Evolutionary conservation across 345 rosid species (phyloP).

Genomic region (Hibiscus syriacus): DNA sequence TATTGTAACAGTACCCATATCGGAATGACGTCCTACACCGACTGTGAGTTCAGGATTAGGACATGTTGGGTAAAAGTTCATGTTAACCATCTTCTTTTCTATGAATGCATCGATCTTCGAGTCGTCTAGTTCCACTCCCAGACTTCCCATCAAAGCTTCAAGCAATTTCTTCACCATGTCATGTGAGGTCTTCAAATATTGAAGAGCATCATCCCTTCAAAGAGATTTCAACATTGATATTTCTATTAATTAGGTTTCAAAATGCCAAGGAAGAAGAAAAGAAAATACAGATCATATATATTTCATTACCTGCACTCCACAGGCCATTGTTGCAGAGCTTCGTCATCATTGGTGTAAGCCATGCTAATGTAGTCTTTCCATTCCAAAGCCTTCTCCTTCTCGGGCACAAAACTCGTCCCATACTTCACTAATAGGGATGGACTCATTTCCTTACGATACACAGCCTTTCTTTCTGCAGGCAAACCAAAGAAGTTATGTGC

Average conservation of each 20-base stretch:
- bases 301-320: too few species aligned
- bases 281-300: too few species aligned
- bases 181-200: slow-evolving; percentile 33
- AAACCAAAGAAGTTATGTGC: slow-evolving; percentile 40
- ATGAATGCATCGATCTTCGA: too few species aligned
- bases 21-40: slow-evolving; percentile 56
- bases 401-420: slow-evolving; percentile 53
- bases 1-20: slow-evolving; percentile 44
- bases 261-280: neutral
- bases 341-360: too few species aligned
- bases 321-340: too few species aligned
- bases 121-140: too few species aligned
- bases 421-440: too few species aligned
- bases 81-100: slow-evolving; percentile 41
- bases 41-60: slow-evolving; percentile 52
- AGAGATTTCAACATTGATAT: neutral
- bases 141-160: too few species aligned
- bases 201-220: too few species aligned
- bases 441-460: too few species aligned
- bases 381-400: slow-evolving; percentile 42
- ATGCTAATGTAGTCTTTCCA: neutral
- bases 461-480: slow-evolving; percentile 33
- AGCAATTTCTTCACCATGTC: slow-evolving; percentile 35
- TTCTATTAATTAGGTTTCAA: neutral
- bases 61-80: slow-evolving; percentile 61